phyloP scores from a whole-genome alignment of 139 green algal genomes.

The Spirogloea muscicola region DNA sequence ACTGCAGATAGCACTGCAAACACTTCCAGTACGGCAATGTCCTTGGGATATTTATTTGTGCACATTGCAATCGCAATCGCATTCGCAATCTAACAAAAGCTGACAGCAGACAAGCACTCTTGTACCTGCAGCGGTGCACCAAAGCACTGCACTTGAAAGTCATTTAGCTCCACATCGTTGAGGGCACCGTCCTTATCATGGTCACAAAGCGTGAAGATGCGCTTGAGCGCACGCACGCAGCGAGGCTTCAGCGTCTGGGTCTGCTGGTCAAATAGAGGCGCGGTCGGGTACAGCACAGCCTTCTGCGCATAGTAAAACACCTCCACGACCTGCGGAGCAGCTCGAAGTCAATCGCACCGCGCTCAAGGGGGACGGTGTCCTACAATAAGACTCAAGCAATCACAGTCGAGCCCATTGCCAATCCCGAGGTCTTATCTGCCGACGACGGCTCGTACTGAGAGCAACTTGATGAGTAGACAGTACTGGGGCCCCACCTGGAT shows the following conservation, averaged over 20 bases:
- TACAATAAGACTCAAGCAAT: too few species aligned
- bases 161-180: conserved; percentile 77
- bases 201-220: conserved; percentile 85
- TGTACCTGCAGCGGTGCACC: conserved; percentile 15
- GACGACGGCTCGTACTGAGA: too few species aligned
- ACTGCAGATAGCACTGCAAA: neutral
- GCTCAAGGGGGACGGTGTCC: too few species aligned
- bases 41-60: too few species aligned
- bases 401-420: too few species aligned
- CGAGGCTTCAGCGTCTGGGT: conserved; percentile 56
- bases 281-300: conserved; percentile 81
- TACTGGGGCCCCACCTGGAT: conserved; percentile 33
- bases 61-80: too few species aligned
- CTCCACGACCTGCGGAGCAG: conserved; percentile 48
- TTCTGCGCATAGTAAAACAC: conserved; percentile 78
- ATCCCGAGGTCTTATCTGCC: too few species aligned
- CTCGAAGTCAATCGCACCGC: too few species aligned
- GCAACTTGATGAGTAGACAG: too few species aligned
- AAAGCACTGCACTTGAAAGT: conserved; percentile 65
- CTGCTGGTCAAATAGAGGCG: conserved; percentile 74
- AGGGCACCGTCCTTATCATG: conserved; percentile 68
- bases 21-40: too few species aligned
- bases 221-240: conserved; percentile 72
- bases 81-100: too few species aligned
- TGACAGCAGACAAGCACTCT: too few species aligned